Base-by-base conservation (phyloP, 257 asterid species). In the Nicotiana noctiflora region DNA sequence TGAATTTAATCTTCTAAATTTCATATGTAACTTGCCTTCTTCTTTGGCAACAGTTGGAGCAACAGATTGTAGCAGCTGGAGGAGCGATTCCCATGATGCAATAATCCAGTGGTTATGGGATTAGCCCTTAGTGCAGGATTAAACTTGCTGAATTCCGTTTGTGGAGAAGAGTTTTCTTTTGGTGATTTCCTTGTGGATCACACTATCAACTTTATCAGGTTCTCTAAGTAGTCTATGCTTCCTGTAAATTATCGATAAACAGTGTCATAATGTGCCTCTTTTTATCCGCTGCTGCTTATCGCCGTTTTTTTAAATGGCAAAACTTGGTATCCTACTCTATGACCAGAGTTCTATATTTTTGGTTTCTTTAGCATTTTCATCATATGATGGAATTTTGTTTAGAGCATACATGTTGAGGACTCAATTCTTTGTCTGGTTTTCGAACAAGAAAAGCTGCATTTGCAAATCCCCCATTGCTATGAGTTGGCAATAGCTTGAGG, bases 41-140 rank as follows among this genome's bases (percentile, higher is more conserved):
- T 12, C 82, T 34, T 60, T 40, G 31, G 27, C 82, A 83, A 61
- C 90, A 93, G 98, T 56, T 92, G 91, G 97, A 92, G 90, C 90
- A 86, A 84, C 93, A 90, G 90, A 93, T 93, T 80, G 87, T 88
- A 76, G 92, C 93, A 0, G 98, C 98, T 81, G 98, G 98, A 53
- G 97, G 98, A 53, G 88, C 85, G 59, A 83, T 89, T 87, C 98
- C 98, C 3, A 75, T 85, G 77, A 18, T 85, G 55, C 84, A 85
- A 84, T 88, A 83, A 81, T 21, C 10, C 60, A 72, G 49, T 68
- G 81, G 51, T 65, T 67, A 29, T 40, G n/a, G 65, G 66, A 27
- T 61, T 72, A 72, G 77, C 77, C 59, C 34, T 4, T 72, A 72
- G 6, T 68, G 57, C 31, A 40, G 57, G 57, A 40, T 40, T 15